These are phyloP conservation scores for Scleroderma citrinum DNA, from an alignment of 768 basidiomycete species.

Conservation along the genomic window DNA sequence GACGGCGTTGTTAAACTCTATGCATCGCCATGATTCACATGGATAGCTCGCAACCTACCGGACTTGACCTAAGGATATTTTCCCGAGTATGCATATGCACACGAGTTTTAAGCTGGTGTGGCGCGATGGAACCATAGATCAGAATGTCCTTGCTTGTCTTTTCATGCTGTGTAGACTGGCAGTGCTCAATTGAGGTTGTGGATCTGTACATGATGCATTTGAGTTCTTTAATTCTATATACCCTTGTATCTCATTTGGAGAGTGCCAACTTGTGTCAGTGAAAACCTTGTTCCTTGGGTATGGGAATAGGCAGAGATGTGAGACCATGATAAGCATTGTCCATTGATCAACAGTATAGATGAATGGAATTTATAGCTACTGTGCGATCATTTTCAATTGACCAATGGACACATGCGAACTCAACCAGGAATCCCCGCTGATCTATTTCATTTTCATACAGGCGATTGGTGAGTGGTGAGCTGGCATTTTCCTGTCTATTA, in stretches of 20 bases:
- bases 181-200: neutral
- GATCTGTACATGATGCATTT: neutral
- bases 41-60: conserved; percentile 1
- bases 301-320: too few species aligned
- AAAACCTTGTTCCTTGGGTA: too few species aligned
- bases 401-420: conserved; percentile 62
- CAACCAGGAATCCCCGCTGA: conserved; percentile 46
- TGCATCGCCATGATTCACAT: conserved; percentile 66
- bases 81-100: neutral
- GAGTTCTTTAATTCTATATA: neutral
- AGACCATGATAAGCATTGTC: too few species aligned
- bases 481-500: neutral
- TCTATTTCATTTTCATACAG: conserved; percentile 54
- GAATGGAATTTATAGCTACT: too few species aligned
- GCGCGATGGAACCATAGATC: conserved; percentile 2
- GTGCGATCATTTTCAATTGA: too few species aligned
- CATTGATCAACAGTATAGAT: too few species aligned
- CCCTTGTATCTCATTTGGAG: too few species aligned
- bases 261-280: too few species aligned
- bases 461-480: conserved; percentile 81
- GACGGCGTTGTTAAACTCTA: conserved; percentile 93
- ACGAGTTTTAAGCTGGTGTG: neutral
- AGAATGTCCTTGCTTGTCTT: conserved; percentile 5
- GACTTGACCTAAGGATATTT: neutral
- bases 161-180: conserved; percentile 1